Conservation (phyloP, 108 stramenopile species). For the Aurantiochytrium sp. region DNA sequence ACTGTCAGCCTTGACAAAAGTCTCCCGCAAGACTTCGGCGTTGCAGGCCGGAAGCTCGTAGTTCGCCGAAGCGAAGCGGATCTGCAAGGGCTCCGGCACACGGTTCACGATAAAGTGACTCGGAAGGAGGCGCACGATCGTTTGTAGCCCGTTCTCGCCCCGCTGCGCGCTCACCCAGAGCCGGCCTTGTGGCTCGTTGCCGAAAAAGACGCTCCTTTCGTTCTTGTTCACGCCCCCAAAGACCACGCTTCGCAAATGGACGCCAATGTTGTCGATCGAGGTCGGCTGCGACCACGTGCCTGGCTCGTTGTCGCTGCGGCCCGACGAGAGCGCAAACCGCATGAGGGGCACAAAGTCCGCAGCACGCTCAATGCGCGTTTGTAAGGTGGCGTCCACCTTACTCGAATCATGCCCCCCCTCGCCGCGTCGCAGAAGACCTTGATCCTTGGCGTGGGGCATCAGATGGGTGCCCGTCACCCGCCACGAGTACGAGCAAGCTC, state of each 20-base stretch:
- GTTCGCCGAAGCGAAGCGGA: neutral
- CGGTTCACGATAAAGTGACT: neutral
- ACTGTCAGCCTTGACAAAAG: neutral
- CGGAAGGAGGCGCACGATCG: neutral
- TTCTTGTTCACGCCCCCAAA: conserved; percentile 21
- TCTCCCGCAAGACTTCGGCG: neutral
- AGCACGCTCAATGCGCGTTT: neutral
- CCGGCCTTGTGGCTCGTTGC: neutral
- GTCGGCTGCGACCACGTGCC: conserved; percentile 9
- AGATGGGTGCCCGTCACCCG: neutral
- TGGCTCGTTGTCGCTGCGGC: neutral
- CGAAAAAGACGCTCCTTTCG: neutral
- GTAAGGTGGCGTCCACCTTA: neutral
- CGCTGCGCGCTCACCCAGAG: conserved; percentile 29
- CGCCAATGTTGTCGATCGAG: neutral
- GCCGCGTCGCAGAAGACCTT: neutral
- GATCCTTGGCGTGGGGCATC: neutral
- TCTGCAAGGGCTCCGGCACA: neutral
- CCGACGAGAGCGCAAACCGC: neutral
- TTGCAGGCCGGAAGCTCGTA: neutral
- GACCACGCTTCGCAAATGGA: neutral
- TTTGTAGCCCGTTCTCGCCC: conserved; percentile 1
- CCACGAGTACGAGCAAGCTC: neutral
- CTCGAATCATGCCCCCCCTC: neutral
- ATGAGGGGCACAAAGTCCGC: neutral